Conservation (phyloP, 805 yeast species). For the Candida insectorum region DNA sequence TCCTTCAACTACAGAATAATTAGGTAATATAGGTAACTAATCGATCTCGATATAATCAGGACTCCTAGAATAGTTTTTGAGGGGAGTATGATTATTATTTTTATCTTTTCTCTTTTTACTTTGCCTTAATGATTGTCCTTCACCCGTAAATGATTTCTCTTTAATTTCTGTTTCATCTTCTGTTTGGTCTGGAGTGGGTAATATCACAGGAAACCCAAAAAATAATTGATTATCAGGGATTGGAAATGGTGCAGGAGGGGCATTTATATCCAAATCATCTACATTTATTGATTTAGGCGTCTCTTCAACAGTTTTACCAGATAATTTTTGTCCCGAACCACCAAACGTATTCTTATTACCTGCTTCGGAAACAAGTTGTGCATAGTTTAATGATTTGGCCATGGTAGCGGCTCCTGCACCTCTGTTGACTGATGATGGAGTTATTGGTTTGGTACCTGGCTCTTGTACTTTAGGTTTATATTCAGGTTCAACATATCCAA, state of each 20-base stretch:
- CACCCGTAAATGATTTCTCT: conserved; percentile 50
- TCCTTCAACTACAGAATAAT: conserved; percentile 21
- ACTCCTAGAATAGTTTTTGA: conserved; percentile 61
- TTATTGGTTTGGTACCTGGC: conserved; percentile 29
- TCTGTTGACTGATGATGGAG: conserved; percentile 31
- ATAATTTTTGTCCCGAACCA: conserved; percentile 70
- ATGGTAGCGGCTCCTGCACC: conserved; percentile 60
- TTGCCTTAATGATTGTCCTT: conserved; percentile 74
- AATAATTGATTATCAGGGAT: conserved; percentile 85
- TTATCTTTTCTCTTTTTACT: conserved; percentile 67
- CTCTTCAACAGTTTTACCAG: conserved; percentile 49
- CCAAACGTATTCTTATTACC: conserved; percentile 31
- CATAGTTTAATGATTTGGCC: conserved; percentile 72
- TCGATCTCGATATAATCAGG: conserved; percentile 84
- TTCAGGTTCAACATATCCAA: conserved; percentile 94
- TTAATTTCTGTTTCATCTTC: conserved; percentile 27
- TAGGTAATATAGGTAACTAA: conserved; percentile 16
- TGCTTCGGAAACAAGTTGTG: conserved; percentile 49
- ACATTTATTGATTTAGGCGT: conserved; percentile 26
- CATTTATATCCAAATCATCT: conserved; percentile 48
- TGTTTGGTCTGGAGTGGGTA: conserved; percentile 30
- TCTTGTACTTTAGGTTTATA: conserved; percentile 41
- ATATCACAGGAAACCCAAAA: conserved; percentile 83
- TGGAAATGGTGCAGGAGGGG: conserved; percentile 66
- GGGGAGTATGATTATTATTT: conserved; percentile 44